Percentiles rank a stretch among this genome's conserved stretches.
Conservation (phyloP, 768 basidiomycete species). For the Termitomyces sp. region DNA sequence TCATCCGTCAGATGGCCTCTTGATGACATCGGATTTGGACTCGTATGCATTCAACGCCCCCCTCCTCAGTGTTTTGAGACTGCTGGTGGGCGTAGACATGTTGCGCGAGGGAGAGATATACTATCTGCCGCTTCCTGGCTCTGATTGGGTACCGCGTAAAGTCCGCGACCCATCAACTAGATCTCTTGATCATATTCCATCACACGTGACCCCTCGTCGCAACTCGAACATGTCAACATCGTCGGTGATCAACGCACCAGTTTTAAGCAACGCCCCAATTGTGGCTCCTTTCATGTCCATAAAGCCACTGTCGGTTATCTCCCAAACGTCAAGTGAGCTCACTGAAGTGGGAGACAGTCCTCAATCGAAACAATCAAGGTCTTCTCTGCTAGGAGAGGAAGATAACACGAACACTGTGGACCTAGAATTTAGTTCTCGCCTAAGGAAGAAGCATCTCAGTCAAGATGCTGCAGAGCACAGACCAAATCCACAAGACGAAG, state of each 20-base stretch:
- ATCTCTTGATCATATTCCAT: slow-evolving; percentile 11
- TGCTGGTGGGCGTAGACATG: slow-evolving; percentile 60
- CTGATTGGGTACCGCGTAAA: slow-evolving; percentile 26
- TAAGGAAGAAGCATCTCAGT: not conserved
- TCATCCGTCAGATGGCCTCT: slow-evolving; percentile 39
- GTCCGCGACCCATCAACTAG: not conserved
- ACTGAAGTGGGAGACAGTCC: slow-evolving; percentile 23
- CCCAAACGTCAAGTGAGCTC: slow-evolving; percentile 21
- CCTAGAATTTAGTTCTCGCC: not conserved
- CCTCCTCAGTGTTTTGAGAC: slow-evolving; percentile 49
- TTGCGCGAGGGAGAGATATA: slow-evolving; percentile 61
- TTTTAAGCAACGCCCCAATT: slow-evolving; percentile 22
- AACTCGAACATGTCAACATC: slow-evolving; percentile 16
- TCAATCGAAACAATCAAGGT: slow-evolving; percentile 18
- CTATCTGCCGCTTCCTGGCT: slow-evolving; percentile 50
- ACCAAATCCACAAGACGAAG: not conserved
- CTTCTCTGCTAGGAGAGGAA: slow-evolving; percentile 19
- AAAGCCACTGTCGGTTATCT: slow-evolving; percentile 17
- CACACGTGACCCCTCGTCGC: slow-evolving; percentile 20
- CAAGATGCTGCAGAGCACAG: slow-evolving; percentile 1
- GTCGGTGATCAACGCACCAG: slow-evolving; percentile 18
- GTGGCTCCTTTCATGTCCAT: slow-evolving; percentile 13
- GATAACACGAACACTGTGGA: slow-evolving; percentile 5
- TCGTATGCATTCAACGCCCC: slow-evolving; percentile 44
- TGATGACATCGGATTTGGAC: slow-evolving; percentile 45